phyloP scores from a whole-genome alignment of 1,139 yeast species.

The Scheffersomyces segobiensis region DNA sequence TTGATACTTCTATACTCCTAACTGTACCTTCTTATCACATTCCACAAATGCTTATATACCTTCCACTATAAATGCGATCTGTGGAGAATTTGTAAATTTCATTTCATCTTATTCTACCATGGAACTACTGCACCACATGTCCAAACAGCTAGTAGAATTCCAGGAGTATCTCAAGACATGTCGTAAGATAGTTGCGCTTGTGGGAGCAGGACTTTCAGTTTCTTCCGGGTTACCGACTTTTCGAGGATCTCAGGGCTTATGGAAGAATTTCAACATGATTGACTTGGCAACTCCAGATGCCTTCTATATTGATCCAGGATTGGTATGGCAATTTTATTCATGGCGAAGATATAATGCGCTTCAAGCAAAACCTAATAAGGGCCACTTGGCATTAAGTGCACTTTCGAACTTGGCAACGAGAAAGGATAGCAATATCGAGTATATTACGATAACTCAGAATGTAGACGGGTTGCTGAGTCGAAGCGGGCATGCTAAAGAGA shows the following conservation, averaged over 20 bases:
- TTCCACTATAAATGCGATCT: background rate
- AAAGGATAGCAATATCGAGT: constrained; percentile 20
- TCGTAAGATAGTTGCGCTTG: constrained; percentile 65
- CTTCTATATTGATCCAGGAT: constrained; percentile 74
- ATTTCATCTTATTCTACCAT: background rate
- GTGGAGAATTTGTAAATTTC: background rate
- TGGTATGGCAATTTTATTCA: constrained; percentile 88
- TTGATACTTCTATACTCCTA: background rate
- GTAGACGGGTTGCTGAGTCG: constrained; percentile 74
- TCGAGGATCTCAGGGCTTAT: constrained; percentile 70
- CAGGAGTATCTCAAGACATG: constrained; percentile 55
- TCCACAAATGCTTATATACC: background rate
- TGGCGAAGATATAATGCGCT: constrained; percentile 67
- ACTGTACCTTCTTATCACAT: background rate
- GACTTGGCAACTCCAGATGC: constrained; percentile 93
- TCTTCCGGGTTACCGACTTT: constrained; percentile 77
- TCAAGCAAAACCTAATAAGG: constrained; percentile 67
- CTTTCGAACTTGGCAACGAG: constrained; percentile 35
- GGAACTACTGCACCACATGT: background rate
- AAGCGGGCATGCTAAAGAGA: constrained; percentile 56
- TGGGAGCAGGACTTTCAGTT: constrained; percentile 84
- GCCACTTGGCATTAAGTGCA: constrained; percentile 69
- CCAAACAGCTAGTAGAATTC: constrained; percentile 41
- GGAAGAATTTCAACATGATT: constrained; percentile 77
- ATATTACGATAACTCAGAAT: constrained; percentile 75